These are phyloP conservation scores for Chaetomium globosum DNA, from an alignment of 2,329 filamentous ascomycete species.

Conservation along the genomic window DNA sequence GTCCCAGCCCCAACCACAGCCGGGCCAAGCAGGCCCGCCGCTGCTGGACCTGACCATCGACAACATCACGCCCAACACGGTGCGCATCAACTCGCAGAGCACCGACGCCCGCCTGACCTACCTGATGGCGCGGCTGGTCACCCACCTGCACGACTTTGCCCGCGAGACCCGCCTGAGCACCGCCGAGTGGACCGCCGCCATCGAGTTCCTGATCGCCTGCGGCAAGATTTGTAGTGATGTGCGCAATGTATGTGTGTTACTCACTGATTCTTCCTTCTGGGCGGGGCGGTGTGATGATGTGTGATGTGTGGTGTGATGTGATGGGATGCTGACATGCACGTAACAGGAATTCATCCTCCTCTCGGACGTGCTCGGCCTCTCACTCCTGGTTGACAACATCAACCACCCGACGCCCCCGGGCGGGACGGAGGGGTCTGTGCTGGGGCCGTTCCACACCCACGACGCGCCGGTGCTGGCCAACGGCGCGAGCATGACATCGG, in stretches of 20 bases:
- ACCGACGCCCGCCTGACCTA: constrained; percentile 68
- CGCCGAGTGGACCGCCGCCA: constrained; percentile 74
- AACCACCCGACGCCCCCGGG: constrained; percentile 75
- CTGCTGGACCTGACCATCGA: constrained; percentile 69
- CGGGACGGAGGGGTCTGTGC: constrained; percentile 75
- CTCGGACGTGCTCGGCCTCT: constrained; percentile 77
- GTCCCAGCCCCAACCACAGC: neutral
- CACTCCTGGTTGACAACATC: constrained; percentile 78
- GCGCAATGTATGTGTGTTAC: constrained; percentile 58
- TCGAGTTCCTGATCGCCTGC: constrained; percentile 70
- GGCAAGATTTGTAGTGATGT: constrained; percentile 75
- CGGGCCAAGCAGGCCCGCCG: constrained; percentile 24
- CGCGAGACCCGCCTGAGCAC: constrained; percentile 76
- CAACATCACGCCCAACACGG: constrained; percentile 77
- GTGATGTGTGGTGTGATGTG: neutral
- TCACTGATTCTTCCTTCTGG: neutral
- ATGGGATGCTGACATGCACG: neutral
- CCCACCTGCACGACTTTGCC: constrained; percentile 80
- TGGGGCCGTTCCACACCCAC: constrained; percentile 83
- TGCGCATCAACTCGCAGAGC: constrained; percentile 73
- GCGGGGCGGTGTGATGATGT: neutral
- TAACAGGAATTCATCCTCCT: constrained; percentile 76
- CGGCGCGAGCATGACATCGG: constrained; percentile 67
- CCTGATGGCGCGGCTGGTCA: constrained; percentile 71
- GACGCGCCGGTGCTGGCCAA: constrained; percentile 63